Conservation (phyloP, 2,329 filamentous ascomycete species). For the Curvularia sp. region DNA sequence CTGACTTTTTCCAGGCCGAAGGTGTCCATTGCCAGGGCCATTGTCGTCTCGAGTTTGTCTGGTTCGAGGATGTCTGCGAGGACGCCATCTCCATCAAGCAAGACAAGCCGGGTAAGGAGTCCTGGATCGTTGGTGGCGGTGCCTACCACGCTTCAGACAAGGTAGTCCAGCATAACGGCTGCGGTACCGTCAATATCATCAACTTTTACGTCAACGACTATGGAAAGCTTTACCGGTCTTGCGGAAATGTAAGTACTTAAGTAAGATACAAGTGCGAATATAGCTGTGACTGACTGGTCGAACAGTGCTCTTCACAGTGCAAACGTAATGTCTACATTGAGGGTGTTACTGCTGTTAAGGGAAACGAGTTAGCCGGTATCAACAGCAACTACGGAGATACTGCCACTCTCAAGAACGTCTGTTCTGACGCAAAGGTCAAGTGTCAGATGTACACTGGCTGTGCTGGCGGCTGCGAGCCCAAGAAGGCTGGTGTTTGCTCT, state of each 20-base stretch:
- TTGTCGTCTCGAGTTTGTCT: slow-evolving; percentile 53
- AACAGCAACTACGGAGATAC: slow-evolving; percentile 60
- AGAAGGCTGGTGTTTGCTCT: slow-evolving; percentile 36
- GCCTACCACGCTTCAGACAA: slow-evolving; percentile 50
- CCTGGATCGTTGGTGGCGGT: slow-evolving; percentile 53
- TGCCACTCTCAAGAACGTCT: slow-evolving; percentile 48
- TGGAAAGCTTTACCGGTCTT: slow-evolving; percentile 55
- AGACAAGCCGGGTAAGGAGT: slow-evolving; percentile 39
- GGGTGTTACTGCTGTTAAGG: slow-evolving; percentile 51
- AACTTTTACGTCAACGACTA: slow-evolving; percentile 46
- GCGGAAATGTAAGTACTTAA: slow-evolving; percentile 46
- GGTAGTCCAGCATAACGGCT: slow-evolving; percentile 53
- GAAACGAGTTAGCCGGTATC: slow-evolving; percentile 56
- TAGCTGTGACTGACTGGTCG: slow-evolving; percentile 6
- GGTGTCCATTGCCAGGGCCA: slow-evolving; percentile 60
- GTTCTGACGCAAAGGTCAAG: slow-evolving; percentile 29
- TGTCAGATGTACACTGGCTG: slow-evolving; percentile 44
- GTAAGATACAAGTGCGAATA: not conserved
- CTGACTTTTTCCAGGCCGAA: slow-evolving; percentile 46
- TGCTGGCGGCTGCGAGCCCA: slow-evolving; percentile 37
- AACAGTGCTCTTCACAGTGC: slow-evolving; percentile 52
- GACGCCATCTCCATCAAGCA: slow-evolving; percentile 47
- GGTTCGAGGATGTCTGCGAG: slow-evolving; percentile 54
- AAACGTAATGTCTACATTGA: slow-evolving; percentile 55
- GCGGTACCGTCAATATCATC: slow-evolving; percentile 49